These are phyloP conservation scores for Dispira simplex DNA, from an alignment of 192 early-diverging fungal species.

Conservation along the genomic window DNA sequence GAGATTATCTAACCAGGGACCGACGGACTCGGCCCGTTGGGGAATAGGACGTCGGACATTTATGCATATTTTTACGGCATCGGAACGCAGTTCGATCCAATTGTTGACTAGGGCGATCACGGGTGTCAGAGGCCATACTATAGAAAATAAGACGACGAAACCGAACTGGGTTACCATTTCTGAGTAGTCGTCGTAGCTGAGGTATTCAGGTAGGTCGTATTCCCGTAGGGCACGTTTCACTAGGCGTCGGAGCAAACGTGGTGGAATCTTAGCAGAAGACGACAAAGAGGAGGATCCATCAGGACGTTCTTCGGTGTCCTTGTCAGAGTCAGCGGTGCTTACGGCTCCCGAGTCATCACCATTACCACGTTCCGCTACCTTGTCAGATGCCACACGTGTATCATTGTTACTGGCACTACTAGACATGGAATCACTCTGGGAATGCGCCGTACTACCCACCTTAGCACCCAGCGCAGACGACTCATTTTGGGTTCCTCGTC, in stretches of 20 bases:
- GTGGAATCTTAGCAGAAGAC: no score
- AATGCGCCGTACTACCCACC: background rate
- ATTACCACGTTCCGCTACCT: background rate
- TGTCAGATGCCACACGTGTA: background rate
- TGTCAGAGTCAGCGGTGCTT: background rate
- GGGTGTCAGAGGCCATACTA: constrained; percentile 73
- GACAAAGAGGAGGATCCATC: background rate
- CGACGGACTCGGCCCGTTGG: constrained; percentile 46
- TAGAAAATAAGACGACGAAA: constrained; percentile 70
- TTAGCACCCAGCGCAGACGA: background rate
- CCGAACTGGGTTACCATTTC: constrained; percentile 94
- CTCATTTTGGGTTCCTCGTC: background rate
- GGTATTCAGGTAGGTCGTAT: constrained; percentile 52
- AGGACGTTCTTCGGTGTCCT: background rate
- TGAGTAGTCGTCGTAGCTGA: constrained; percentile 76
- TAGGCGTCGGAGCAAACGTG: background rate
- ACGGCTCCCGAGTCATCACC: background rate
- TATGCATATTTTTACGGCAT: constrained; percentile 81
- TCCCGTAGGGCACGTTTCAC: constrained; percentile 20
- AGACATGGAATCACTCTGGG: background rate
- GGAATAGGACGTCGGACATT: constrained; percentile 58
- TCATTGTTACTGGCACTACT: background rate
- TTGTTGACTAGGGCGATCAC: constrained; percentile 77
- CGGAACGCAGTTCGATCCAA: constrained; percentile 77
- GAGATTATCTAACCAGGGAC: constrained; percentile 59